Percentiles rank a stretch among this genome's conserved stretches.
Evolutionary conservation across 257 asterid genomes (phyloP).

Genomic region (Lycium ferocissimum): DNA sequence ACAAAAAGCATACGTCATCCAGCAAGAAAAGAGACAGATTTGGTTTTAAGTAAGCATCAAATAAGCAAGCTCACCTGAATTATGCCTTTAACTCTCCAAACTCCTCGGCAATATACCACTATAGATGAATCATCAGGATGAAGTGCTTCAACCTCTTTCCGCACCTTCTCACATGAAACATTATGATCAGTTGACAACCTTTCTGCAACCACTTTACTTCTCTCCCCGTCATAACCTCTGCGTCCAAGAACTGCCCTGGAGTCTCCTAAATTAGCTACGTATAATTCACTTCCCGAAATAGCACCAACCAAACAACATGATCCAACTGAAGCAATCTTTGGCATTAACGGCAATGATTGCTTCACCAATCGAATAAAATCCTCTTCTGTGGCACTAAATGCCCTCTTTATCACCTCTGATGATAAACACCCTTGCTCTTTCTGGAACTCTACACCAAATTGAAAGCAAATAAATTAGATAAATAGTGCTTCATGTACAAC

Average conservation of each 20-base stretch:
- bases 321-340: constrained; percentile 45
- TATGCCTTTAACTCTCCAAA: constrained; percentile 47
- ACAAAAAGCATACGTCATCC: neutral
- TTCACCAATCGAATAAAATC: constrained; percentile 39
- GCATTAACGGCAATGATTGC: constrained; percentile 31
- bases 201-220: constrained; percentile 34
- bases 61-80: constrained; percentile 40
- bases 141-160: constrained; percentile 42
- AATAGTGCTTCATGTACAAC: neutral
- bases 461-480: constrained; percentile 9
- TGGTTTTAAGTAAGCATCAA: neutral
- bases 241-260: constrained; percentile 43
- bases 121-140: constrained; percentile 42
- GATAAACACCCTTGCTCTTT: constrained; percentile 38
- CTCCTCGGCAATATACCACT: constrained; percentile 39
- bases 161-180: constrained; percentile 38
- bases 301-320: constrained; percentile 30
- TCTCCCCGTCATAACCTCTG: constrained; percentile 30
- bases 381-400: constrained; percentile 45
- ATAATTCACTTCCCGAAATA: constrained; percentile 27
- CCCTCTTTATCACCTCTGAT: constrained; percentile 42
- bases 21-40: neutral
- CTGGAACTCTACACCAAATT: constrained; percentile 30
- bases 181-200: constrained; percentile 45
- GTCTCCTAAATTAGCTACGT: constrained; percentile 22